phyloP scores from a whole-genome alignment of 805 yeast genomes.

The Tetrapisispora pingtungensis region DNA sequence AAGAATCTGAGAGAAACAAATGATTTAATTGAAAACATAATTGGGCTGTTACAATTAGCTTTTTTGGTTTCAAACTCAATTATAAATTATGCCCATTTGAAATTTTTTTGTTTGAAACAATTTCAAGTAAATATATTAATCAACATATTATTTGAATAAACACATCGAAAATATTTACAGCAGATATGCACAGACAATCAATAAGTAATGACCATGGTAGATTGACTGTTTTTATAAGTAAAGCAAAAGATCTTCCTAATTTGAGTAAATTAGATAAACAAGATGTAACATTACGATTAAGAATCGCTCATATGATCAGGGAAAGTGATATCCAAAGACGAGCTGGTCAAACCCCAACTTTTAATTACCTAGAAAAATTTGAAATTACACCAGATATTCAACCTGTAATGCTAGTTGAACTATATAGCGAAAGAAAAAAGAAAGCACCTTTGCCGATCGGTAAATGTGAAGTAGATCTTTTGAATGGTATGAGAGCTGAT shows the following conservation, averaged over 20 bases:
- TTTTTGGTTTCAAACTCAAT: too few species aligned
- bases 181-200: slow-evolving; percentile 16
- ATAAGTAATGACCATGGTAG: slow-evolving; percentile 34
- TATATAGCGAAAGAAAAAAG: slow-evolving; percentile 65
- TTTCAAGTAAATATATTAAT: too few species aligned
- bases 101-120: too few species aligned
- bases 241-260: slow-evolving; percentile 82
- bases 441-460: slow-evolving; percentile 83
- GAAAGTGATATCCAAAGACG: slow-evolving; percentile 68
- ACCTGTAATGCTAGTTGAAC: slow-evolving; percentile 57
- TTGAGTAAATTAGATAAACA: slow-evolving; percentile 83
- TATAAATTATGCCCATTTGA: too few species aligned
- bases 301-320: slow-evolving; percentile 74
- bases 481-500: slow-evolving; percentile 57
- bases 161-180: neutral
- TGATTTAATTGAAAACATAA: neutral
- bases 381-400: slow-evolving; percentile 52
- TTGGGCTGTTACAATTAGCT: too few species aligned
- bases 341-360: slow-evolving; percentile 91
- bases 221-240: slow-evolving; percentile 63
- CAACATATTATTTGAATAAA: too few species aligned
- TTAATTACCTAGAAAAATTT: slow-evolving; percentile 71
- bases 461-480: slow-evolving; percentile 65
- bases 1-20: neutral
- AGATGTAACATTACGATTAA: slow-evolving; percentile 76